phyloP scores from a whole-genome alignment of 208 protist genomes.

The Trypanosoma rangeli region DNA sequence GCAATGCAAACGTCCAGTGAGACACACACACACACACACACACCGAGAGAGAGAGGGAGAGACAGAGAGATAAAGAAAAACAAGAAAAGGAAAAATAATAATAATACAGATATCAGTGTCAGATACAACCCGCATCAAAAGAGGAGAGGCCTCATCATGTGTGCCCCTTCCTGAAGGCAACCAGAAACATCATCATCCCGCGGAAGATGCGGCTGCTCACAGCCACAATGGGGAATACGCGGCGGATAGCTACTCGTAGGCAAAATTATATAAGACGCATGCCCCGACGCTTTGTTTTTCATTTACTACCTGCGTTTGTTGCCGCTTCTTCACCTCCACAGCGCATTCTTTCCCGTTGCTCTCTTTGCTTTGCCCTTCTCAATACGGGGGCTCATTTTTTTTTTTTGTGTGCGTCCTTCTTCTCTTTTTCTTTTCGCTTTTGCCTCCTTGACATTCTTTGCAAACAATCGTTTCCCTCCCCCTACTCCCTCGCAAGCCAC shows the following conservation, averaged over 20 bases:
- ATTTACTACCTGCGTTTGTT: neutral
- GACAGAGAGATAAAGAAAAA: neutral
- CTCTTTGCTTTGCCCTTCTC: neutral
- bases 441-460: too few species aligned
- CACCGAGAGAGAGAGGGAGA: neutral
- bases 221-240: too few species aligned
- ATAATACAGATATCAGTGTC: constrained; percentile 15
- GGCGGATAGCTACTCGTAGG: too few species aligned
- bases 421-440: constrained; percentile 8
- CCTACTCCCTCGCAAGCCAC: neutral
- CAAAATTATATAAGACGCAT: too few species aligned
- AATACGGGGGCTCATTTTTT: neutral
- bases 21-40: too few species aligned
- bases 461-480: neutral
- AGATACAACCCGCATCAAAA: too few species aligned
- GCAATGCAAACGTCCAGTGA: too few species aligned
- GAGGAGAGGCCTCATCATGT: too few species aligned
- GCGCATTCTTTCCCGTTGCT: neutral
- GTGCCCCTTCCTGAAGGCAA: too few species aligned
- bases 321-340: neutral
- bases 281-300: too few species aligned
- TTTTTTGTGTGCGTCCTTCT: neutral
- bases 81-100: constrained; percentile 6
- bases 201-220: too few species aligned
- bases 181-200: too few species aligned